Evolutionary conservation across 331 rosid genomes (phyloP), one percentile per base, ranked within the genome.

Genomic region (Saraca asoca): DNA sequence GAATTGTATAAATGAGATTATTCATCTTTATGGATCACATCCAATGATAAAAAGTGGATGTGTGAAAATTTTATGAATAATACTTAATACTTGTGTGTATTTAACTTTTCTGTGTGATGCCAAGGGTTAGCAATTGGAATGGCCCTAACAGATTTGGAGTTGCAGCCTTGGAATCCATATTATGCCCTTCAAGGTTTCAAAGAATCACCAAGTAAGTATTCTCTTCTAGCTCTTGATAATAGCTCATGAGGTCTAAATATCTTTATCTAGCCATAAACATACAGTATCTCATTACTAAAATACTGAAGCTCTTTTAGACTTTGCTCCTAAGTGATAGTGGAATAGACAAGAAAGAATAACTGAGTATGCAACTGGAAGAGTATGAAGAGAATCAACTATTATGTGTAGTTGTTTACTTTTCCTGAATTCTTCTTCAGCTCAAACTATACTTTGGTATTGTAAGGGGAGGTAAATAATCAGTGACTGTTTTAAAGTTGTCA

Each of bases 341-440:
- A 58, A 59, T 58, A 61, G 51, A 55, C 41, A 74, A 55, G 54
- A 64, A 16, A 61, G 43, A 45, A 59, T 54, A 68, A 72, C n/a
- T 48, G 58, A 48, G 68, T 45, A 43, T 64, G 71, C 59, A 63
- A 54, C 17, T 69, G 58, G 77, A 48, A 81, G 35, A 69, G 75
- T 69, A 71, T 61, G 75, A 75, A 54, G 61, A 64, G 37, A 55
- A 72, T 15, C 58, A 13, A 69, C 74, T 72, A 51, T 69, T 53
- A 61, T 15, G 62, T 58, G 31, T 51, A 34, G 46, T n/a, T 24
- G 31, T 24, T 76, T 33, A 43, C 52, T n/a, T 17, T 42, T 69
- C 33, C 8, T 2, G 53, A 15, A 37, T 49, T 53, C 68, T 48
- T 50, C 60, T 62, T 51, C 10, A 45, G 64, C 60, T 58, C 64